phyloP scores from a whole-genome alignment of 192 early-diverging fungal species.

The Entomortierella beljakovae region DNA sequence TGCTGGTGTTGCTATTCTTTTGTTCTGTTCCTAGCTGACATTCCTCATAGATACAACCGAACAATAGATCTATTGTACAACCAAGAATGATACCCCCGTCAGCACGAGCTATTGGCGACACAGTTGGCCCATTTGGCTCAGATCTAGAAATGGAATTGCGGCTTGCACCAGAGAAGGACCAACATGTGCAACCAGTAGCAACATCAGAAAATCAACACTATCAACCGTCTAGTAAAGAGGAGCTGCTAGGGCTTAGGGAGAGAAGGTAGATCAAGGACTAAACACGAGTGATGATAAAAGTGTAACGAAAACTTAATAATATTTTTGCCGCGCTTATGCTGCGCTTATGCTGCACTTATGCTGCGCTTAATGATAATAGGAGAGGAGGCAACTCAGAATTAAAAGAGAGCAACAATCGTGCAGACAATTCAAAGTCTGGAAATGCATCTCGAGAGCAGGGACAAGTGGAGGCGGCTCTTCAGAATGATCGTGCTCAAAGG shows the following conservation, averaged over 20 bases:
- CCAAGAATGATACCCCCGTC: background rate
- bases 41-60: background rate
- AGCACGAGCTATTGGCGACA: background rate
- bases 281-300: background rate
- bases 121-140: background rate
- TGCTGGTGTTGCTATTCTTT: background rate
- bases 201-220: background rate
- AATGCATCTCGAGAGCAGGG: constrained; percentile 13
- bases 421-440: constrained; percentile 3
- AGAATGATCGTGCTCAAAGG: constrained; percentile 43
- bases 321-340: no score
- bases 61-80: background rate
- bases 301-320: background rate
- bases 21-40: no score
- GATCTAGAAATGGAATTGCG: background rate
- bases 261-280: background rate
- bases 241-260: constrained; percentile 11
- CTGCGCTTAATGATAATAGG: no score
- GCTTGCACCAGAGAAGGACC: background rate
- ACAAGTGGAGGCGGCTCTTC: constrained; percentile 36
- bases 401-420: background rate
- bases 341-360: no score
- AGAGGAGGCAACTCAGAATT: background rate
- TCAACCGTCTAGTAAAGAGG: background rate
- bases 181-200: background rate